phyloP scores from a whole-genome alignment of 495 filamentous ascomycete species.

The Penicillium samsonianum region DNA sequence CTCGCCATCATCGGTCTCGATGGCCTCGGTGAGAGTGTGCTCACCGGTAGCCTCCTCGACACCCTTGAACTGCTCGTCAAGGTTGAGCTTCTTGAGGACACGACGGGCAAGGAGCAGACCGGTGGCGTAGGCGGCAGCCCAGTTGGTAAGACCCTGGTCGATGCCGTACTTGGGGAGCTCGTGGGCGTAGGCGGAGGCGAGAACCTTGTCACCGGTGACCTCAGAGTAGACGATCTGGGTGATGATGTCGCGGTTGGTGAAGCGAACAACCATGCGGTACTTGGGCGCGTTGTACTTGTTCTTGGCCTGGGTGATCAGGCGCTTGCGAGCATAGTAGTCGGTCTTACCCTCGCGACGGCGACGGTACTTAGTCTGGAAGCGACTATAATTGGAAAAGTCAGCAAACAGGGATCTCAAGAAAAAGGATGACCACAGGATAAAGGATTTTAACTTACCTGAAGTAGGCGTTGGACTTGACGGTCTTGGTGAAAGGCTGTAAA shows the following conservation, averaged over 20 bases:
- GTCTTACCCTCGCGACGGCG: conserved; percentile 96
- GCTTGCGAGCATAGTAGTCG: conserved; percentile 99
- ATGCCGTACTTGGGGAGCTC: conserved; percentile 97
- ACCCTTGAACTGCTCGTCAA: conserved; percentile 87
- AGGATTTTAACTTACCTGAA: conserved; percentile 69
- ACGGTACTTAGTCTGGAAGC: conserved; percentile 99
- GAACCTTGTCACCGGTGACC: conserved; percentile 96
- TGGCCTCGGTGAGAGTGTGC: conserved; percentile 88
- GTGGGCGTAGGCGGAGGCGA: conserved; percentile 90
- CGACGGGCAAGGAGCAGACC: conserved; percentile 96
- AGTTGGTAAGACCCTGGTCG: conserved; percentile 98
- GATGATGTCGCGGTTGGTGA: conserved; percentile 99
- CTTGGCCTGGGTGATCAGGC: conserved; percentile 99
- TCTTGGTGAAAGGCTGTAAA: conserved; percentile 87
- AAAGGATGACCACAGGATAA: background rate
- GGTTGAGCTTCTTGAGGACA: conserved; percentile 90
- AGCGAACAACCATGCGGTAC: conserved; percentile 99
- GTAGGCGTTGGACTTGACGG: conserved; percentile 95
- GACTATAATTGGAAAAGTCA: conserved; percentile 54
- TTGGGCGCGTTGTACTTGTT: conserved; percentile 99
- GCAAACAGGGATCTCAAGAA: conserved; percentile 17
- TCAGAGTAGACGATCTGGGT: conserved; percentile 96
- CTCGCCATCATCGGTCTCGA: conserved; percentile 76
- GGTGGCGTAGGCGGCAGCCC: conserved; percentile 95
- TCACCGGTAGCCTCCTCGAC: conserved; percentile 95